Percentiles rank a stretch among this genome's conserved stretches.
Evolutionary conservation across 805 yeast genomes (phyloP).

Genomic region (Zygotorulaspora chibaensis): DNA sequence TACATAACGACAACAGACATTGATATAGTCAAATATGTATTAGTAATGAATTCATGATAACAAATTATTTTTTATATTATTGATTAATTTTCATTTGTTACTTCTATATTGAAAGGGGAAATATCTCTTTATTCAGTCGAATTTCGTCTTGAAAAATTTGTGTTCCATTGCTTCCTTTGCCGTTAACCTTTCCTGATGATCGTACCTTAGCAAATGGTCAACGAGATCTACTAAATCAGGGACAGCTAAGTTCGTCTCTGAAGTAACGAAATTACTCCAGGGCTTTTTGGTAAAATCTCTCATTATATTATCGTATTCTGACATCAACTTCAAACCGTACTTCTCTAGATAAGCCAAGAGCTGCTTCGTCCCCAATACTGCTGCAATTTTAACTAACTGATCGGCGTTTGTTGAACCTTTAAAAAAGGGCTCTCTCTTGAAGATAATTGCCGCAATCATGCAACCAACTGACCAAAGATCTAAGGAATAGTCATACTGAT

Average conservation of each 20-base stretch:
- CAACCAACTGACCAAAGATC: constrained; percentile 93
- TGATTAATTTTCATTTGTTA: not conserved
- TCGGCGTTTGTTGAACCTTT: constrained; percentile 89
- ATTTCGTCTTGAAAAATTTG: constrained; percentile 49
- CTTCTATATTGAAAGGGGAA: not conserved
- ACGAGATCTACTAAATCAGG: constrained; percentile 63
- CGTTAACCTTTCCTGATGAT: constrained; percentile 82
- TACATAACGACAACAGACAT: not conserved
- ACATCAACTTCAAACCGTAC: constrained; percentile 64
- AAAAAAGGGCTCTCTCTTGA: constrained; percentile 87
- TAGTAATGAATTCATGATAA: constrained; percentile 2
- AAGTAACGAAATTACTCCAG: constrained; percentile 60
- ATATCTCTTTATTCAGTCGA: constrained; percentile 2
- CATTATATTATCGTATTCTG: constrained; percentile 72
- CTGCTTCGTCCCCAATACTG: constrained; percentile 81
- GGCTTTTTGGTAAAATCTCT: constrained; percentile 63
- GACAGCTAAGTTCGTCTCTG: constrained; percentile 48
- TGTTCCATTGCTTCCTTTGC: constrained; percentile 87
- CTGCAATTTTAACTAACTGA: constrained; percentile 84
- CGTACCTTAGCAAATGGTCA: constrained; percentile 70
- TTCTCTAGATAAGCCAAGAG: constrained; percentile 60
- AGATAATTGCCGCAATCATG: constrained; percentile 83
- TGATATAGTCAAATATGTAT: constrained; percentile 1
- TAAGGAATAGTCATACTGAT: constrained; percentile 80
- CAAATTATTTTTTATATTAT: not conserved